phyloP scores from a whole-genome alignment of 306 rosid species.

The Vigna nakashimae region DNA sequence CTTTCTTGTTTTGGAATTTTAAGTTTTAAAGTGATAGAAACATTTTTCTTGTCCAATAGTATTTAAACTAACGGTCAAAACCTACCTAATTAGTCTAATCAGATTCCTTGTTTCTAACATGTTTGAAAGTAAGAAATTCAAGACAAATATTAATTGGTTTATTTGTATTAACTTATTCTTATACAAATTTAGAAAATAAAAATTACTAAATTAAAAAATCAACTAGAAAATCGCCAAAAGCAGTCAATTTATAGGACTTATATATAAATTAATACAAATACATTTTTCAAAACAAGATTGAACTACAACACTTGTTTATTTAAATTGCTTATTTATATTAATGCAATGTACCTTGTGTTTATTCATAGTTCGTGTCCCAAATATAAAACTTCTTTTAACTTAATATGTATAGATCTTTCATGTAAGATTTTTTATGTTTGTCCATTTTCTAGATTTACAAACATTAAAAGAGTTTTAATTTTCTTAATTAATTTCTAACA shows the following conservation, averaged over 20 bases:
- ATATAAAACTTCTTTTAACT: neutral
- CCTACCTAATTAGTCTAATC: neutral
- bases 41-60: neutral
- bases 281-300: neutral
- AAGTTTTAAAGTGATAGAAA: neutral
- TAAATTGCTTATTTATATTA: neutral
- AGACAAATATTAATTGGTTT: neutral
- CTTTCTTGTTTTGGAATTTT: neutral
- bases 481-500: neutral
- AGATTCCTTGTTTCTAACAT: neutral
- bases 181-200: neutral
- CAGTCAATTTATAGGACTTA: neutral
- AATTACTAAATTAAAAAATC: neutral
- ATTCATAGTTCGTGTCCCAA: neutral
- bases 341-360: neutral
- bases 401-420: neutral
- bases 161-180: too few relatives aligned
- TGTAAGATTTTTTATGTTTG: too few relatives aligned
- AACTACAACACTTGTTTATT: neutral
- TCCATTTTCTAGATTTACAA: neutral
- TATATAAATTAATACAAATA: neutral
- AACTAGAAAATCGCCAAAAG: neutral
- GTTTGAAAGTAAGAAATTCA: neutral
- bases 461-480: neutral
- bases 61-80: conserved; percentile 14